These are phyloP conservation scores for Podosphaera xanthii DNA, from an alignment of 2,329 filamentous ascomycete genomes.

Conservation along the genomic window DNA sequence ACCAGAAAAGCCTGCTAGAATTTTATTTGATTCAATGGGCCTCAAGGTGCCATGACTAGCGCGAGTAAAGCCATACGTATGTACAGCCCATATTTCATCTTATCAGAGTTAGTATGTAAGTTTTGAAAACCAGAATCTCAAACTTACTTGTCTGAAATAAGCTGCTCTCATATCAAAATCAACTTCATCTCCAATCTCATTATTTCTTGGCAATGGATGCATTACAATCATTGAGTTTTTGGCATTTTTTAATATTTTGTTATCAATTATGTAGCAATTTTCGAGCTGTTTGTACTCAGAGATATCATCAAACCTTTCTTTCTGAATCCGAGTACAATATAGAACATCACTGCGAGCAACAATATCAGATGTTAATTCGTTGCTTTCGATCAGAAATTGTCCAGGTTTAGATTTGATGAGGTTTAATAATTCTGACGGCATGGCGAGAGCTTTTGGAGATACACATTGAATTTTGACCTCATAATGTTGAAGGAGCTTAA, in stretches of 20 bases:
- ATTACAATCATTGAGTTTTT: conserved; percentile 87
- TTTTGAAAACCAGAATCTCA: not conserved
- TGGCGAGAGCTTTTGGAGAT: conserved; percentile 51
- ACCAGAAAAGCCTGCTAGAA: too few species aligned
- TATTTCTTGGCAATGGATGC: conserved; percentile 84
- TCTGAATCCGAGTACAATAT: conserved; percentile 92
- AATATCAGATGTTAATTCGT: conserved; percentile 66
- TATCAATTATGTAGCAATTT: conserved; percentile 74
- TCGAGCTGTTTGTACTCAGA: conserved; percentile 71
- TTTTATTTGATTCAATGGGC: not conserved
- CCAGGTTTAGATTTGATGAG: conserved; percentile 45
- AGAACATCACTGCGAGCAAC: conserved; percentile 71
- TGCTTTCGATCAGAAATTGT: conserved; percentile 54
- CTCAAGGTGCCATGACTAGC: conserved; percentile 48
- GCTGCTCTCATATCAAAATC: conserved; percentile 93
- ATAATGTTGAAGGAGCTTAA: conserved; percentile 88
- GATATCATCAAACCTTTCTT: conserved; percentile 72
- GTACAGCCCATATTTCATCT: conserved; percentile 97
- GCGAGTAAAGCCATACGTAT: conserved; percentile 94
- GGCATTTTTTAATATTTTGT: conserved; percentile 68
- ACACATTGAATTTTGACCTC: conserved; percentile 86
- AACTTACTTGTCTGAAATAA: conserved; percentile 94
- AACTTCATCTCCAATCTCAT: conserved; percentile 84
- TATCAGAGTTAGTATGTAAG: conserved; percentile 1
- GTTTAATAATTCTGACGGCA: conserved; percentile 54